Percentiles rank a stretch among this genome's conserved stretches.
Evolutionary conservation across 192 early-diverging fungal species (phyloP).

Genomic region (Coemansia sp.): DNA sequence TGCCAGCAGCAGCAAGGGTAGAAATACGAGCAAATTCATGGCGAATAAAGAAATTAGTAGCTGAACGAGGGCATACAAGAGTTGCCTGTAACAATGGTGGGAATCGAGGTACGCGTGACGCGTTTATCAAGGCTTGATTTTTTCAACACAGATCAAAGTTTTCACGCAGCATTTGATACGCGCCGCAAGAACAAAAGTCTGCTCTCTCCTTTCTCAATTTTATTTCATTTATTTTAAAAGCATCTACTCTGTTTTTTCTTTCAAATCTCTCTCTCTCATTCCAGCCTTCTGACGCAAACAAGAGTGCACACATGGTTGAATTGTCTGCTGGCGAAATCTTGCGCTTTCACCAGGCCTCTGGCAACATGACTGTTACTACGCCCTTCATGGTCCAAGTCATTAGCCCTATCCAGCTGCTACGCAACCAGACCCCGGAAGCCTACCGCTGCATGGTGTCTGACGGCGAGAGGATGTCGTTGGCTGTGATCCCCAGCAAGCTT

Average conservation of each 20-base stretch:
- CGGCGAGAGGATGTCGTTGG: constrained; percentile 33
- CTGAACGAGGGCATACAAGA: neutral
- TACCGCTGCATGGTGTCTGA: constrained; percentile 52
- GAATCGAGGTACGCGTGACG: neutral
- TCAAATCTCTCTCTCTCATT: neutral
- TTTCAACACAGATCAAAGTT: neutral
- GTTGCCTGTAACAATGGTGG: neutral
- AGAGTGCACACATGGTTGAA: constrained; percentile 3
- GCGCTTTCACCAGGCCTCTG: constrained; percentile 20
- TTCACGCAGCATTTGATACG: neutral
- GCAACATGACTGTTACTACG: constrained; percentile 14
- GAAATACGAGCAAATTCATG: neutral
- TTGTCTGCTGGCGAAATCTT: constrained; percentile 40
- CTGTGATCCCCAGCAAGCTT: constrained; percentile 39
- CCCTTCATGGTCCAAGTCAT: constrained; percentile 31
- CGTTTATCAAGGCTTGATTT: neutral
- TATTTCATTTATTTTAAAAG: neutral
- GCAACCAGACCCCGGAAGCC: constrained; percentile 16
- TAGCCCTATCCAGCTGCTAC: constrained; percentile 39
- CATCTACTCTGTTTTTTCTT: neutral
- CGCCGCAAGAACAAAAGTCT: neutral
- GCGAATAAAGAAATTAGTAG: neutral
- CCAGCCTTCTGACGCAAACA: neutral
- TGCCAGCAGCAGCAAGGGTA: neutral
- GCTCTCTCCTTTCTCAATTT: neutral